Evolutionary conservation across 345 rosid genomes (phyloP).

Genomic region (Alliaria petiolata): DNA sequence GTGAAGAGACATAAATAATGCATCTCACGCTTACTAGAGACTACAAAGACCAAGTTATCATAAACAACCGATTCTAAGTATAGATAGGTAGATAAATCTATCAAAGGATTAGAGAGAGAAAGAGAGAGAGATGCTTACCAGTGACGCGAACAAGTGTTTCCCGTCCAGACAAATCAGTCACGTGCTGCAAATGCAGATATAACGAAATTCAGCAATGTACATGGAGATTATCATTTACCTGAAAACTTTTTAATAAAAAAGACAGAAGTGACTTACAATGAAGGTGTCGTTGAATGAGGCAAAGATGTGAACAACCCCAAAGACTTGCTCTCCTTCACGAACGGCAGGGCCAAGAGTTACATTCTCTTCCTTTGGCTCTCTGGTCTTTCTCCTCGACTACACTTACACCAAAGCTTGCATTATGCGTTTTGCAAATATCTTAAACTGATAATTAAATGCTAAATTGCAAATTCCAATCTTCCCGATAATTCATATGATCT

Average conservation of each 20-base stretch:
- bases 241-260: background rate
- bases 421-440: background rate
- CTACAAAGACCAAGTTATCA: background rate
- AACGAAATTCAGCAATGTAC: background rate
- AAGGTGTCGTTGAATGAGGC: constrained; percentile 79
- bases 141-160: constrained; percentile 86
- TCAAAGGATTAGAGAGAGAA: background rate
- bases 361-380: constrained; percentile 81
- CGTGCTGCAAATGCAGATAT: constrained; percentile 44
- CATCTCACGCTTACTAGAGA: no score
- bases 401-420: background rate
- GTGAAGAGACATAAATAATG: background rate
- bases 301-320: constrained; percentile 73
- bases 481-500: background rate
- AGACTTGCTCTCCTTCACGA: constrained; percentile 73
- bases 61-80: background rate
- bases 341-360: constrained; percentile 76
- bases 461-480: background rate
- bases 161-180: constrained; percentile 83
- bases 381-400: constrained; percentile 63
- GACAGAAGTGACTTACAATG: constrained; percentile 41
- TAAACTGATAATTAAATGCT: background rate
- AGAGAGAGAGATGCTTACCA: constrained; percentile 33
- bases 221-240: background rate
- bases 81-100: background rate